Evolutionary conservation across 2,329 filamentous ascomycete species (phyloP), one percentile per base, ranked within the genome.

Genomic region (Ceratocystiopsis minuta): DNA sequence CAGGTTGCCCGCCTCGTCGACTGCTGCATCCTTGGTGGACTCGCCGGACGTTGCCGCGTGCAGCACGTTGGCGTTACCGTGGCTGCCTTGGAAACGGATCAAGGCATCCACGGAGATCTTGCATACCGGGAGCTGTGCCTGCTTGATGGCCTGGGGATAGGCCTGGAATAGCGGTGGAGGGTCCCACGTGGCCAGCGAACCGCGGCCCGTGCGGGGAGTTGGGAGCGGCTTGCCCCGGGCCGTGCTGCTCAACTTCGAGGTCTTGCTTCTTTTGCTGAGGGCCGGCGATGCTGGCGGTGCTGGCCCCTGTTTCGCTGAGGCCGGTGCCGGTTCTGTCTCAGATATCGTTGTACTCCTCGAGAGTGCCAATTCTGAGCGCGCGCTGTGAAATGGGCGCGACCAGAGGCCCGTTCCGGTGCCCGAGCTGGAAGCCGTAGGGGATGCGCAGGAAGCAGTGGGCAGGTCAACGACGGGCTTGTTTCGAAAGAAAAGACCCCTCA

Each of bases 121-220:
- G 34, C 79, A 78, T 15, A 80, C 70, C 20, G 77, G 70, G 3
- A 93, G 64, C 15, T 70, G 75, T 12, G 74, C 76, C 56, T 90
- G 74, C 53, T 81, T 86, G 49, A 84, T 70, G 3, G 84, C 76
- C 57, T 93, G 86, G 0, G 83, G 80, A 55, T 86, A 93, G 13
- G 83, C 85, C 56, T 93, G 81, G 56, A 87, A 92, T 13, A 95
- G 62, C 2, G 85, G 82, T 7, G 84, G 82, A 15, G 78, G 71
- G 43, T 73, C 70, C 77, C 77, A 83, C 13, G 60, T 57, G 4
- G 60, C 57, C 18, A 65, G 48, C 4, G 57, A 53, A 24, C 57
- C 59, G 43, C 56, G 53, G 4, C 46, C 40, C 15, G 32, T 6
- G 3, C 32, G 24, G 24, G 24, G 24, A 10, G 24, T 28, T 28